Evolutionary conservation across 305 asterid genomes (phyloP), one percentile per base, ranked within the genome.

Genomic region (Lippia alba): DNA sequence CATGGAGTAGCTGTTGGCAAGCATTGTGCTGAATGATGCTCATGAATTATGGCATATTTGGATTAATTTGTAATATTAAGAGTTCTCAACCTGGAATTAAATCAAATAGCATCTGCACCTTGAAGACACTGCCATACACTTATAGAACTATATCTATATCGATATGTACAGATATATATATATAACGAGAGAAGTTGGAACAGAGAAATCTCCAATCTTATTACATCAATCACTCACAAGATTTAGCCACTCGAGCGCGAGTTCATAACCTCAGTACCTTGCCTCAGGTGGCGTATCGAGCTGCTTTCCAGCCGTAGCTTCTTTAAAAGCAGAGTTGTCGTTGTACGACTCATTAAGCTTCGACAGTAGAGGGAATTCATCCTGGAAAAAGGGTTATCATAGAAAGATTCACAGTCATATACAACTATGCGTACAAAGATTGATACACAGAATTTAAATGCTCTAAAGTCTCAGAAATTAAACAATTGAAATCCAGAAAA

Each of bases 231-330:
- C 30, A 24, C 30, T 39, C 16, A 61, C 15, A 61, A 17, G 15
- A 44, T 53, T 15, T 44, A 44, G 18, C 34, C 34, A 10, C 39
- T 33, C 16, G 33, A 30, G 6, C 14, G 41, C 12, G 17, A 41
- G 66, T 45, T 12, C 55, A 56, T 5, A 14, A 46, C 82, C 79
- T 88, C 80, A 84, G 64, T 61, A 61, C 75, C 81, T 81, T 12
- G 76, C 77, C 66, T 85, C 86, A n/a, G 86, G 76, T 6, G 92
- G 92, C 17, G 96, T 32, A 76, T 88, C 97, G 44, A 91, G 91
- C 80, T 91, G 97, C 60, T 78, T 91, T 79, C 70, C 92, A 11
- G 96, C 95, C 88, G 81, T 70, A 36, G 93, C 94, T 67, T 77
- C 83, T 54, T 57, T 74, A 64, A 89, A 89, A 64, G 91, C 90